Evolutionary conservation across 2,329 filamentous ascomycete species (phyloP).

Genomic region (Ophiognomonia clavigignenti-juglandacearum): DNA sequence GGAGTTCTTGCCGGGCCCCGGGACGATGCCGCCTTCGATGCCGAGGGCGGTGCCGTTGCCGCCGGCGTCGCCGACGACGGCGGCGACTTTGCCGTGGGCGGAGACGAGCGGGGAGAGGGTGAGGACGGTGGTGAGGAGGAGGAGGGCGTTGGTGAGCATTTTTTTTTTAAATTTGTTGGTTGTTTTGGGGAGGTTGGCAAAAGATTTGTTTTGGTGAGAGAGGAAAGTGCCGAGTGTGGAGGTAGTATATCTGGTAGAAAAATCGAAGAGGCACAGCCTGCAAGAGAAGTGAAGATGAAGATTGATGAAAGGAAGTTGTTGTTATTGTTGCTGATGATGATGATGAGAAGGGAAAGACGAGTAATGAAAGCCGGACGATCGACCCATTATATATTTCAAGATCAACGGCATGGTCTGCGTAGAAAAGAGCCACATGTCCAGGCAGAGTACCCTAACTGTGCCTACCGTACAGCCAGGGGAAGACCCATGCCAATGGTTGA

Average conservation of each 20-base stretch:
- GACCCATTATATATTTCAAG: constrained; percentile 6
- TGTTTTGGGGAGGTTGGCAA: not conserved
- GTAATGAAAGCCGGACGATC: not conserved
- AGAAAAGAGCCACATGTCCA: not conserved
- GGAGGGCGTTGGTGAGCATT: constrained; percentile 21
- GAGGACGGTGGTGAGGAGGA: constrained; percentile 25
- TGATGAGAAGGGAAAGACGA: not conserved
- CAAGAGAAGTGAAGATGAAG: constrained; percentile 1
- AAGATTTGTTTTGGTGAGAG: not conserved
- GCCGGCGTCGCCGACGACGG: constrained; percentile 29
- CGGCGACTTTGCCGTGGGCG: constrained; percentile 28
- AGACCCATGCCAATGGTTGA: not conserved
- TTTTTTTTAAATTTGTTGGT: constrained; percentile 6
- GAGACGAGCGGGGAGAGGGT: constrained; percentile 24
- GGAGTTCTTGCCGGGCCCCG: constrained; percentile 33
- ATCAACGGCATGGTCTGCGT: not conserved
- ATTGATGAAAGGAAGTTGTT: not conserved
- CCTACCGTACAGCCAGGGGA: no score
- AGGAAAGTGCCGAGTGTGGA: not conserved
- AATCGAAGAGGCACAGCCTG: constrained; percentile 15
- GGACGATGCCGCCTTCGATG: constrained; percentile 35
- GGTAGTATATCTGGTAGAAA: not conserved
- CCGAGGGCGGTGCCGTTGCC: constrained; percentile 38
- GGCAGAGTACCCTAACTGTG: not conserved
- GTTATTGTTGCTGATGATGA: not conserved